Evolutionary conservation across 2,329 filamentous ascomycete species (phyloP), one percentile per base, ranked within the genome.

Genomic region (Botryotinia globosa): DNA sequence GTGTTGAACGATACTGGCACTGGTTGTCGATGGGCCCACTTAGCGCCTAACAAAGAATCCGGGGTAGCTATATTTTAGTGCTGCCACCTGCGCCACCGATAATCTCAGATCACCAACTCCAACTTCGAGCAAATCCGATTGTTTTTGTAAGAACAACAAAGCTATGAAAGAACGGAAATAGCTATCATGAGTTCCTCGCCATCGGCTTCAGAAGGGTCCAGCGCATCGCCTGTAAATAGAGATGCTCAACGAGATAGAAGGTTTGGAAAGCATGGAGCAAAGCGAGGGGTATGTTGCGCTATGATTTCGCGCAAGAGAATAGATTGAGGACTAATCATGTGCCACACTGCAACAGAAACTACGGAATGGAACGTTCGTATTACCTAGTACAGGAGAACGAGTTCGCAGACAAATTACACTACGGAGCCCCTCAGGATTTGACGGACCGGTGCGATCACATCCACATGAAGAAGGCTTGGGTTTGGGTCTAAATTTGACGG

Each of bases 331-430:
- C 61, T 34, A 66, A 64, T 39, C 25, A 37, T 51, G 20, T 64
- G 22, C 54, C 69, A 42, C 74, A 37, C n/a, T 39, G 12, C 29
- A 58, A 74, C 65, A 91, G 88, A 90, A 94, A 87, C 86, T 97
- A 74, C 91, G 92, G 77, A 92, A 95, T 80, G 93, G 93, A 76
- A 96, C 93, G 62, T 94, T 97, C 81, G 92, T 98, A 77, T 87
- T 97, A 71, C 94, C 95, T 12, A 86, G 87, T 73, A 98, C 94
- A 4, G 94, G 95, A 78, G 92, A 97, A 82, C 92, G 94, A 75
- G 88, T 94, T 64, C 91, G 90, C 79, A 92, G 92, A 75, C 88
- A 91, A 74, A 94, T 97, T 77, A 95, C 91, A 34, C 85, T 97
- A 42, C 91, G 91, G 78, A 85, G 84, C 79, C 78, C 87, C 71